These are phyloP conservation scores for Linum lewisii DNA, from an alignment of 345 rosid species.

Conservation along the genomic window DNA sequence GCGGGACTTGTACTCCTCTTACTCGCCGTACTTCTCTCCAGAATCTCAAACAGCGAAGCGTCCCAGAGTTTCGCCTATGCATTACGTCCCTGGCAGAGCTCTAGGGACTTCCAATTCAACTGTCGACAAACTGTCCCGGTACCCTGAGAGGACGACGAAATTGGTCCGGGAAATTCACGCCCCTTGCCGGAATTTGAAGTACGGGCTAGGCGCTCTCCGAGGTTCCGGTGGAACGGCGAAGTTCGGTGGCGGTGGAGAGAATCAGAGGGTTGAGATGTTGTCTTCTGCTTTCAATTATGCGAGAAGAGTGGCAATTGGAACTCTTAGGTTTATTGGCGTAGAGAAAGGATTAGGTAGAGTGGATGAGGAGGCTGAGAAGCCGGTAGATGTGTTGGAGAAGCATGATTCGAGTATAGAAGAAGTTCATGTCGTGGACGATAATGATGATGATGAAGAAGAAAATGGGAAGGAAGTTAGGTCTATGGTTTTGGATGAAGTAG, in stretches of 20 bases:
- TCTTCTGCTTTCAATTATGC: conserved; percentile 22
- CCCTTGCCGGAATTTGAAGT: conserved; percentile 56
- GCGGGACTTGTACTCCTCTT: not conserved
- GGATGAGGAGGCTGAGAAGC: conserved; percentile 27
- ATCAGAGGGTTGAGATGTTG: conserved; percentile 3
- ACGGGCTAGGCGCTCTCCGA: conserved; percentile 25
- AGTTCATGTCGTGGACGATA: conserved; percentile 21
- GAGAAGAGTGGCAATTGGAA: conserved; percentile 30
- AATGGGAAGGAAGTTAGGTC: conserved; percentile 25
- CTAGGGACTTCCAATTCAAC: conserved; percentile 31
- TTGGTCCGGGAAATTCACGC: conserved; percentile 63
- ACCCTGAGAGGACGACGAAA: conserved; percentile 49
- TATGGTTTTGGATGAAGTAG: conserved; percentile 12
- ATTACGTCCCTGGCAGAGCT: conserved; percentile 20
- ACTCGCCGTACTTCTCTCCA: conserved; percentile 12
- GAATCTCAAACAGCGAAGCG: conserved; percentile 44
- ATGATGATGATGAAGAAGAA: conserved; percentile 11
- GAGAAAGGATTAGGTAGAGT: conserved; percentile 36
- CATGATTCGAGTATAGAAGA: conserved; percentile 55
- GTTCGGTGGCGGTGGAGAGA: conserved; percentile 11
- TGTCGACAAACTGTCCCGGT: conserved; percentile 47
- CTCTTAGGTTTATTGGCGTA: conserved; percentile 27
- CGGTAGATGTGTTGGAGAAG: conserved; percentile 19
- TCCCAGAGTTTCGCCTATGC: conserved; percentile 39
- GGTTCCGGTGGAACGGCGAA: conserved; percentile 16